phyloP scores from a whole-genome alignment of 306 rosid species.

The Pachyrhizus erosus region DNA sequence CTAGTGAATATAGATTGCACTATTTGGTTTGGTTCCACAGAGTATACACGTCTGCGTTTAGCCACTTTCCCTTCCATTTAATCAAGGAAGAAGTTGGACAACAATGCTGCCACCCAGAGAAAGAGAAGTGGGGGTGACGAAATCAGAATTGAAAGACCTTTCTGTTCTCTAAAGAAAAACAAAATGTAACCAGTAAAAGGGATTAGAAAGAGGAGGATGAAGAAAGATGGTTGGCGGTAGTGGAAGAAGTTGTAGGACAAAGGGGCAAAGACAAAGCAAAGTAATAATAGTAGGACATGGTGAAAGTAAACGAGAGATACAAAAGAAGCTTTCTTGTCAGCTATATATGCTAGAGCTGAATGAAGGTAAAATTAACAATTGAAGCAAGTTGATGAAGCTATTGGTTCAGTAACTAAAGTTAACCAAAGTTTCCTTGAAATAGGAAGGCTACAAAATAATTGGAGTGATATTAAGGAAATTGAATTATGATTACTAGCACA shows the following conservation, averaged over 20 bases:
- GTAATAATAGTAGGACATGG: slow-evolving; percentile 1
- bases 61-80: slow-evolving; percentile 51
- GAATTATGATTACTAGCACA: neutral
- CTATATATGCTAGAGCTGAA: neutral
- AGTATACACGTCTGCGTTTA: slow-evolving; percentile 59
- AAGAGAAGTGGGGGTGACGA: neutral
- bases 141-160: neutral
- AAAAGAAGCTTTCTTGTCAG: slow-evolving; percentile 11
- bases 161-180: neutral
- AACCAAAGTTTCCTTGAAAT: slow-evolving; percentile 25
- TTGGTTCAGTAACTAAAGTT: slow-evolving; percentile 19
- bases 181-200: neutral
- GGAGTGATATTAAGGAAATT: neutral
- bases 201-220: slow-evolving; percentile 3
- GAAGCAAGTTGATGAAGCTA: slow-evolving; percentile 25
- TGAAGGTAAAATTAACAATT: slow-evolving; percentile 19
- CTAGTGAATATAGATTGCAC: slow-evolving; percentile 53
- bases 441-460: slow-evolving; percentile 4
- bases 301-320: slow-evolving; percentile 15
- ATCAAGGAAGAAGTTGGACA: slow-evolving; percentile 22
- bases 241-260: slow-evolving; percentile 9
- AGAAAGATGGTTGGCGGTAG: slow-evolving; percentile 22
- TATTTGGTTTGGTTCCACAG: slow-evolving; percentile 54
- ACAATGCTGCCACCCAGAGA: neutral
- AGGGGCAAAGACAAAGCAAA: slow-evolving; percentile 15